Evolutionary conservation across 176 grass and related monocot genomes (phyloP).

Genomic region (Oryza australiensis): DNA sequence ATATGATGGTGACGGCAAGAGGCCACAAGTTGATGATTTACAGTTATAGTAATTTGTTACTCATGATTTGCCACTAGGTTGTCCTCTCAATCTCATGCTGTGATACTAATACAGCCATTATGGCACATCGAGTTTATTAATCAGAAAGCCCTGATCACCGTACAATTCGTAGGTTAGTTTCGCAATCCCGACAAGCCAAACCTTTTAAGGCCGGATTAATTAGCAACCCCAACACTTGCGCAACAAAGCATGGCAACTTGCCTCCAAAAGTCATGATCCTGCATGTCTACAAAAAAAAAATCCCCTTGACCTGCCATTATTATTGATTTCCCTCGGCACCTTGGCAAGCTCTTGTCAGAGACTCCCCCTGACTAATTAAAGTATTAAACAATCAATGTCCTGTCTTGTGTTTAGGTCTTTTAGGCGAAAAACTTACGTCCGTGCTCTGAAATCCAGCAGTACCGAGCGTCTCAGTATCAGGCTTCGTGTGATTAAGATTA

Average conservation of each 20-base stretch:
- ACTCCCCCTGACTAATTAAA: not conserved
- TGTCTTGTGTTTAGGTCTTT: conserved; percentile 24
- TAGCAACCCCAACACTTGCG: conserved; percentile 34
- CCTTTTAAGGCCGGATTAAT: conserved; percentile 12
- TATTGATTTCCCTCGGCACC: not conserved
- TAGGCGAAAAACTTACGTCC: not conserved
- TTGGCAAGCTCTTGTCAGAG: not conserved
- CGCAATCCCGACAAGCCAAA: conserved; percentile 38
- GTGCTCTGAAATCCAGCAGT: not conserved
- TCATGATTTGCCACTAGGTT: not conserved
- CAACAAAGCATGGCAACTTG: conserved; percentile 35
- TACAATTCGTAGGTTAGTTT: conserved; percentile 19
- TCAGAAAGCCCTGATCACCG: not conserved
- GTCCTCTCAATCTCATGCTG: not conserved
- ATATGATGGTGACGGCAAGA: not conserved
- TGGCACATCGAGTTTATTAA: not conserved
- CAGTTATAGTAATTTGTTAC: not conserved
- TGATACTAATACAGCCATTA: not conserved
- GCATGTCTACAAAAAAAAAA: not conserved
- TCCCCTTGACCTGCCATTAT: conserved; percentile 25
- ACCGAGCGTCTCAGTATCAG: not conserved
- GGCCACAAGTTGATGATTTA: not conserved
- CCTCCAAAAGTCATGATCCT: conserved; percentile 20
- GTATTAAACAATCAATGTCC: not conserved
- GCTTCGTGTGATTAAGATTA: no score